Percentiles rank a stretch among this genome's conserved stretches.
Evolutionary conservation across 352 stramenopile genomes (phyloP).

Genomic region (Phytophthora pluvialis): DNA sequence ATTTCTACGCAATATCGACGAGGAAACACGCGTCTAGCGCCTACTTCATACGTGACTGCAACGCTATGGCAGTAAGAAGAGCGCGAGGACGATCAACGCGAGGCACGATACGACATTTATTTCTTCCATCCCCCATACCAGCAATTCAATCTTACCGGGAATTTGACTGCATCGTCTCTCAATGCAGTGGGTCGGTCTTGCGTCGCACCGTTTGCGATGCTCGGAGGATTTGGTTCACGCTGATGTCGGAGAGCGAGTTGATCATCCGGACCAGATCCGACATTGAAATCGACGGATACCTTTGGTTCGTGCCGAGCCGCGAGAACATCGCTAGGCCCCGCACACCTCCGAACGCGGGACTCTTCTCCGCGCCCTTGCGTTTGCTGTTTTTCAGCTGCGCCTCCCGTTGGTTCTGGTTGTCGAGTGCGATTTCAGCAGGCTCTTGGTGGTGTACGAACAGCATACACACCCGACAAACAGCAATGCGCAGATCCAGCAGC

Average conservation of each 20-base stretch:
- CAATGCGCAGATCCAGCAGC: background rate
- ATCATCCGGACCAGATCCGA: slow-evolving; percentile 7
- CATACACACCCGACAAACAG: slow-evolving; percentile 4
- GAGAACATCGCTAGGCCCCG: slow-evolving; percentile 6
- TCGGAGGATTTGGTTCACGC: background rate
- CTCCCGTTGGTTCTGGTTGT: slow-evolving; percentile 1
- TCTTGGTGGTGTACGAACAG: background rate
- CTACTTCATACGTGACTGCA: too few species aligned
- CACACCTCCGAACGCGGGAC: background rate
- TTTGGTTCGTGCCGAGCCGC: background rate
- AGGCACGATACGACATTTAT: background rate
- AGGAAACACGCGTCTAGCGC: too few species aligned
- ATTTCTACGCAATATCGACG: too few species aligned
- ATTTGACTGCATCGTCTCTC: slow-evolving; percentile 1
- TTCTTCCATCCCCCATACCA: background rate
- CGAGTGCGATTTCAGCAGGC: background rate
- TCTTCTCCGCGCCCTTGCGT: background rate
- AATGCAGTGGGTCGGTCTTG: slow-evolving; percentile 16
- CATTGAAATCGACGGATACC: slow-evolving; percentile 22
- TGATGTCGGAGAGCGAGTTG: slow-evolving; percentile 7
- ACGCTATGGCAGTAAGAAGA: too few species aligned
- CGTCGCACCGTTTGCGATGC: slow-evolving; percentile 2
- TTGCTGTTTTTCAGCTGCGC: background rate
- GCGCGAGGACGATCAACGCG: too few species aligned
- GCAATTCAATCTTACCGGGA: background rate